phyloP scores from a whole-genome alignment of 345 rosid genomes.

The Populus euphratica region DNA sequence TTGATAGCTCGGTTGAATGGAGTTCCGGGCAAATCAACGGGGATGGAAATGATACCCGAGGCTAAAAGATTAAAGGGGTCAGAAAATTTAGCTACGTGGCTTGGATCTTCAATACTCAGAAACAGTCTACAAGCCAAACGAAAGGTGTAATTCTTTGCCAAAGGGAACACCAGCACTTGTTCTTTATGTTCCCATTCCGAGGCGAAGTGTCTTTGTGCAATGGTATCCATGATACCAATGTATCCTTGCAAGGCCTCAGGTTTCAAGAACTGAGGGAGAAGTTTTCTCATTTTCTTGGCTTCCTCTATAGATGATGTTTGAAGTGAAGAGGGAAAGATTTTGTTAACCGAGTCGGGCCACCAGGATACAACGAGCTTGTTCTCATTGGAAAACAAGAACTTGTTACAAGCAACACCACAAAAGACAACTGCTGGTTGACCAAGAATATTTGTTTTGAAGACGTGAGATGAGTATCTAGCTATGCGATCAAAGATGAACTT shows the following conservation, averaged over 20 bases:
- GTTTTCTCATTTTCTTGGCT: conserved; percentile 27
- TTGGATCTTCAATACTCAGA: conserved; percentile 19
- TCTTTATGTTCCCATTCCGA: conserved; percentile 30
- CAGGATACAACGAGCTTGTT: conserved; percentile 35
- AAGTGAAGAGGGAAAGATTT: conserved; percentile 36
- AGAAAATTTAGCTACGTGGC: background rate
- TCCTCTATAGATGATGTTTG: conserved; percentile 31
- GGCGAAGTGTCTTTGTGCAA: conserved; percentile 28
- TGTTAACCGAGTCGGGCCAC: conserved; percentile 46
- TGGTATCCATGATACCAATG: conserved; percentile 28
- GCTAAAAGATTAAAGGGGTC: background rate
- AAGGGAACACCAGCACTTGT: conserved; percentile 27
- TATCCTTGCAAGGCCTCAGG: conserved; percentile 39
- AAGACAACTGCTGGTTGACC: conserved; percentile 30
- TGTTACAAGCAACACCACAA: conserved; percentile 37
- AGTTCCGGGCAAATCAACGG: background rate
- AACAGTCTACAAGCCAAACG: conserved; percentile 38
- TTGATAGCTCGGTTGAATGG: background rate
- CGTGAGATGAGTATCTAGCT: conserved; percentile 5
- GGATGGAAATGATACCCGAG: background rate
- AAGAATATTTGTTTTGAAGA: conserved; percentile 24
- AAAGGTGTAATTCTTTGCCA: conserved; percentile 35
- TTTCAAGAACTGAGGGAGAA: conserved; percentile 32
- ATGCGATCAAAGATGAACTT: conserved; percentile 37
- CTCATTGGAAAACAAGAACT: conserved; percentile 44